Evolutionary conservation across 345 rosid species (phyloP).

Genomic region (Limnanthes douglasii): DNA sequence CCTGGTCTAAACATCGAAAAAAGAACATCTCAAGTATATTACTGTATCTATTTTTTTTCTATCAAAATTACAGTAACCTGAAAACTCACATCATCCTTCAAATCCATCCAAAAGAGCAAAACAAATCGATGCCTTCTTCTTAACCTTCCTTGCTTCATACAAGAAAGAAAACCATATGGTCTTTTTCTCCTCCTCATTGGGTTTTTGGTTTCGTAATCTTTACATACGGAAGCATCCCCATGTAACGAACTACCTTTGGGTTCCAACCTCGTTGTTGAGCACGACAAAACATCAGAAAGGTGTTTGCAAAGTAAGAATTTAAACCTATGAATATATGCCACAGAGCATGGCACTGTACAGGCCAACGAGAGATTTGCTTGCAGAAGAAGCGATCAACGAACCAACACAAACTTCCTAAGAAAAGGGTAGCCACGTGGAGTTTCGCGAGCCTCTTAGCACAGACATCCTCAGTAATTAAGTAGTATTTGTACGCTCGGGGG

Average conservation of each 20-base stretch:
- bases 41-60: too few relatives aligned
- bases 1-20: too few relatives aligned
- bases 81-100: too few relatives aligned
- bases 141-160: too few relatives aligned
- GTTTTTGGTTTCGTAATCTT: slow-evolving; percentile 63
- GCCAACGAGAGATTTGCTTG: slow-evolving; percentile 39
- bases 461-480: slow-evolving; percentile 55
- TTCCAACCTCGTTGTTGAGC: slow-evolving; percentile 78
- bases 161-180: too few relatives aligned
- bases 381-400: slow-evolving; percentile 55
- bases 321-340: slow-evolving; percentile 91
- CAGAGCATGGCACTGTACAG: slow-evolving; percentile 82
- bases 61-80: too few relatives aligned
- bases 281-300: slow-evolving; percentile 93
- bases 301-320: slow-evolving; percentile 79
- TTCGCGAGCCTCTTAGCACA: slow-evolving; percentile 66
- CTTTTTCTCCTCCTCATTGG: slow-evolving; percentile 19
- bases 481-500: slow-evolving; percentile 93
- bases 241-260: slow-evolving; percentile 37
- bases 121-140: too few relatives aligned
- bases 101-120: too few relatives aligned
- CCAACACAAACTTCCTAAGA: slow-evolving; percentile 61
- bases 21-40: too few relatives aligned
- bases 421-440: slow-evolving; percentile 43
- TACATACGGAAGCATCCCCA: slow-evolving; percentile 67